These are phyloP conservation scores for Talaromyces amestolkiae DNA, from an alignment of 2,329 filamentous ascomycete genomes.

Conservation along the genomic window DNA sequence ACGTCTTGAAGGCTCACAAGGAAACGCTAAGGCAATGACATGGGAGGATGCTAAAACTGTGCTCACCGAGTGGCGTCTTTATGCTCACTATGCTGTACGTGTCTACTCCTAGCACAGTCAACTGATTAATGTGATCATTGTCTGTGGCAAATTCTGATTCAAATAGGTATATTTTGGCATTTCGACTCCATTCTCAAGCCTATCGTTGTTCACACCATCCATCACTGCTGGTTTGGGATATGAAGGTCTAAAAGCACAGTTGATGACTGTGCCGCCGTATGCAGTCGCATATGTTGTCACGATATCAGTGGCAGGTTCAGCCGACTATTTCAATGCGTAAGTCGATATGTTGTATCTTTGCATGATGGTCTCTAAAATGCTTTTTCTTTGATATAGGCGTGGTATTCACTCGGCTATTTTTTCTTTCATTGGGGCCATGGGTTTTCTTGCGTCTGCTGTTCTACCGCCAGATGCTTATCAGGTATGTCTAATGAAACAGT, in stretches of 20 bases:
- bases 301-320: conserved; percentile 56
- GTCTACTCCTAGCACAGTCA: not conserved
- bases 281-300: conserved; percentile 58
- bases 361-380: not conserved
- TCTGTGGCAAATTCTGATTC: not conserved
- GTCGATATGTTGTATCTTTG: not conserved
- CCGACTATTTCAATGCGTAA: conserved; percentile 52
- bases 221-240: conserved; percentile 60
- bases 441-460: conserved; percentile 63
- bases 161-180: conserved; percentile 51
- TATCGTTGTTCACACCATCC: conserved; percentile 62
- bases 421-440: conserved; percentile 52
- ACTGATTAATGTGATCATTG: not conserved
- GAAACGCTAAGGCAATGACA: conserved; percentile 20
- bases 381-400: conserved; percentile 34
- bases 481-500: conserved; percentile 27
- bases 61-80: conserved; percentile 22
- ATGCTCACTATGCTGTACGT: conserved; percentile 49
- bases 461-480: conserved; percentile 60
- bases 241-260: conserved; percentile 58
- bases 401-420: conserved; percentile 52
- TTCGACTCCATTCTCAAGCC: conserved; percentile 56
- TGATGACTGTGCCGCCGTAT: conserved; percentile 67
- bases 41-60: conserved; percentile 23
- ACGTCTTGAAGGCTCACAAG: conserved; percentile 20